phyloP scores from a whole-genome alignment of 2,329 filamentous ascomycete genomes.

The Colletotrichum sp. region DNA sequence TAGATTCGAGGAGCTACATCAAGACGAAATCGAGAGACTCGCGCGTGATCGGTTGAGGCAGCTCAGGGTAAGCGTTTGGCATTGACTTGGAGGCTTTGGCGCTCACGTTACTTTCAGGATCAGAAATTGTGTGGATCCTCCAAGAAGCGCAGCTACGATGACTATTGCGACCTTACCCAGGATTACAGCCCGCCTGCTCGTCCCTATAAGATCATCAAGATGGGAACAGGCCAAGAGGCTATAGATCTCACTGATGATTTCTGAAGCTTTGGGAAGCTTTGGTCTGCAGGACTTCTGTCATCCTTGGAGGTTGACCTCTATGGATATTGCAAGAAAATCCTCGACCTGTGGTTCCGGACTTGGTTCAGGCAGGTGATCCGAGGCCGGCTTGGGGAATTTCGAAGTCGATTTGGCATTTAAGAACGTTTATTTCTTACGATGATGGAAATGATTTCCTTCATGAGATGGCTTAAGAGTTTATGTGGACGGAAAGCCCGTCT shows the following conservation, averaged over 20 bases:
- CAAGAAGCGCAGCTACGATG: slow-evolving; percentile 30
- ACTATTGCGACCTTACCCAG: slow-evolving; percentile 30
- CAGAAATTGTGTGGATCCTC: slow-evolving; percentile 20
- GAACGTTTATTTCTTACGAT: neutral
- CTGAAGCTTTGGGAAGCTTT: neutral
- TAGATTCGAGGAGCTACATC: slow-evolving; percentile 24
- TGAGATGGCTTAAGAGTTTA: neutral
- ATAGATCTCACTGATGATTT: slow-evolving; percentile 20
- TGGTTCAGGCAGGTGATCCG: neutral
- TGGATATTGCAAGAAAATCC: neutral
- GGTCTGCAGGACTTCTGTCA: neutral
- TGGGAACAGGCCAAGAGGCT: neutral
- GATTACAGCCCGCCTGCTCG: slow-evolving; percentile 1
- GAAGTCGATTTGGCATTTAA: neutral
- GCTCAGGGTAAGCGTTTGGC: slow-evolving; percentile 24
- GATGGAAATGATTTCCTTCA: neutral
- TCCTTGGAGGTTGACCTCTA: neutral
- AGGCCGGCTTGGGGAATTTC: neutral
- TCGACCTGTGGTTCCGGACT: neutral
- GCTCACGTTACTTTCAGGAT: neutral
- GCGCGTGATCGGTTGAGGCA: slow-evolving; percentile 33
- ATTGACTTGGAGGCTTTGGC: neutral
- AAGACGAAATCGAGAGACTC: slow-evolving; percentile 29
- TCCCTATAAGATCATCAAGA: slow-evolving; percentile 12
- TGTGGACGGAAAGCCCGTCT: neutral